Base-by-base conservation (phyloP, 495 filamentous ascomycete species). In the Aspergillus sclerotiicarbonarius region DNA sequence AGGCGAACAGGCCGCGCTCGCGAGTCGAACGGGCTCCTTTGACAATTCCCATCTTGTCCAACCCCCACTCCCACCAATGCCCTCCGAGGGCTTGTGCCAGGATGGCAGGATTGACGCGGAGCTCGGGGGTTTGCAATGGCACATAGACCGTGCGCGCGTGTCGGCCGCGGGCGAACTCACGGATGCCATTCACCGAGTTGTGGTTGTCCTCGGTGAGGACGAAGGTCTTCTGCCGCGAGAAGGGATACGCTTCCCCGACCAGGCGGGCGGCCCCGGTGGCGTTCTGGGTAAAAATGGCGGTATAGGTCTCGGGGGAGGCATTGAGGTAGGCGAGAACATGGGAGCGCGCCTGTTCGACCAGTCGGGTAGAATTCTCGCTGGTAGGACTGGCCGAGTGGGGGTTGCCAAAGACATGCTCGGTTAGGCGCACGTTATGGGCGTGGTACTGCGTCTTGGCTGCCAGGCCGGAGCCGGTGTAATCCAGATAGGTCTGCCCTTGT, bases 381-480 rank as follows among this genome's bases (percentile, higher is more conserved):
- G 56, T 52, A 8, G 56, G 49, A 29, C 45, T 58, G 10, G 35
- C 25, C 9, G 56, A 58, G 37, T 58, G 56, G 0, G 56, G 56
- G 41, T 58, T 58, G 19, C 56, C 43, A 30, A 53, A 58, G 13
- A 58, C n/a, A 10, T 30, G 19, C n/a, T 31, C 18, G 9, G 21
- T 32, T n/a, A 58, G 50, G 19, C 50, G 49, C n/a, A 37, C 39
- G 5, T 52, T 35, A 30, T 58, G 50, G 7, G 49, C 49, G 8
- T 18, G 20, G 29, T 53, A 39, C 12, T 53, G 49, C 21, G 56
- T n/a, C 15, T 53, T 52, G 15, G 56, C 49, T 1, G 49, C 49
- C n/a, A 58, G 49, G 7, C 49, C 50, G 5, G 56, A 37, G 6
- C 56, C 56, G 50, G 56, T 53, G 18, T 58, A 53, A 41, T 58